Evolutionary conservation across 2,329 filamentous ascomycete genomes (phyloP).

Genomic region (Aspergillus sp.): DNA sequence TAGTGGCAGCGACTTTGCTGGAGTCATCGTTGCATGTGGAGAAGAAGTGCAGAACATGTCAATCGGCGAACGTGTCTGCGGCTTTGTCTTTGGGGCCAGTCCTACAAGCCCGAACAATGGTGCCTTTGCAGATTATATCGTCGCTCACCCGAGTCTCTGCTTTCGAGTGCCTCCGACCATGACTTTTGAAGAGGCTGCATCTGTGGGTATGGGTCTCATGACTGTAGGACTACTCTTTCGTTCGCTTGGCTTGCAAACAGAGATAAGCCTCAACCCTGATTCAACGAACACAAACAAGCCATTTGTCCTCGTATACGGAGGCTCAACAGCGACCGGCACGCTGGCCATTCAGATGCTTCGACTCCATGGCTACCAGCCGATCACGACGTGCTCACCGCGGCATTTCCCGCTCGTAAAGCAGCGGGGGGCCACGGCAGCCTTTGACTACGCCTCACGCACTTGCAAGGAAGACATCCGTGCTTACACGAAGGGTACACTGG

Average conservation of each 20-base stretch:
- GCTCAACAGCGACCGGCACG: constrained; percentile 1
- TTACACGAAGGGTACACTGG: background rate
- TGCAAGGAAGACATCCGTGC: background rate
- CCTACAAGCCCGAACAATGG: constrained; percentile 28
- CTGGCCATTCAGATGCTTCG: background rate
- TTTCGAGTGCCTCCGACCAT: constrained; percentile 27
- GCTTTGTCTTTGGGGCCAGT: constrained; percentile 33
- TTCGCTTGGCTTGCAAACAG: background rate
- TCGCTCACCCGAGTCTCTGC: constrained; percentile 29
- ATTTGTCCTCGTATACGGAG: constrained; percentile 5
- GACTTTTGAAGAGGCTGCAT: constrained; percentile 7
- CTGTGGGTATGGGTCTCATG: constrained; percentile 2
- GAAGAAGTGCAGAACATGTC: background rate
- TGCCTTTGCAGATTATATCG: constrained; percentile 40
- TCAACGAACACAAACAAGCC: too few relatives aligned
- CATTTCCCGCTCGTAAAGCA: constrained; percentile 3
- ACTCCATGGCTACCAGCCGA: background rate
- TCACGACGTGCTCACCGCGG: constrained; percentile 5
- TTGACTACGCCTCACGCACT: constrained; percentile 5
- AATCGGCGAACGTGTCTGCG: constrained; percentile 38
- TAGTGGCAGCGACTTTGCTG: constrained; percentile 27
- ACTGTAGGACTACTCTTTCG: constrained; percentile 13
- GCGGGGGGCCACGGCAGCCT: background rate
- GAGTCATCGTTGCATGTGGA: constrained; percentile 19
- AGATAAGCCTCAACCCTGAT: too few relatives aligned